Evolutionary conservation across 2,329 filamentous ascomycete species (phyloP), one percentile per base, ranked within the genome.

Genomic region (Sporothrix brasiliensis): DNA sequence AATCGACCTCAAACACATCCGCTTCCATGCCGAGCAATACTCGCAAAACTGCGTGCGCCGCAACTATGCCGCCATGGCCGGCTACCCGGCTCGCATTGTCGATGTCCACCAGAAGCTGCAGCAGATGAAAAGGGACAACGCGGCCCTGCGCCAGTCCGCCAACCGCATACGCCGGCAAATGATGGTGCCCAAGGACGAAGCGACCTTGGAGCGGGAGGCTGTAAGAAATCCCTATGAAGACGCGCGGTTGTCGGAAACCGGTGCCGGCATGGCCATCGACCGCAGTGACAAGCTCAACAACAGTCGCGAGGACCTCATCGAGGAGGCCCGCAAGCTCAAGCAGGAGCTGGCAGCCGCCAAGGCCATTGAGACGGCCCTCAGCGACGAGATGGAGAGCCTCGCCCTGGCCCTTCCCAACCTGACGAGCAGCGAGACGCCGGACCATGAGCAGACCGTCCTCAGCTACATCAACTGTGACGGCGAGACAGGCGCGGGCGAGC

Each of bases 1-100:
- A 61, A 86, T 96, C 74, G 91, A 97, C 81, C 86, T 97, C 78
- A 94, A 92, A 79, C 91, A 95, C 81, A 97, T 99, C 79, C 93
- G 94, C 71, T 87, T 93, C 77, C 92, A 96, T 80, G 88, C 91
- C 19, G 87, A 90, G 16, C 85, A 96, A 19, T 92, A 97, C 83
- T 87, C 91, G 75, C 84, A 90, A 74, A 98, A 96, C 77, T 97
- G 92, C 80, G 79, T 91, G 72, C 90, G 93, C 74, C 89, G 95
- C 75, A 97, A 97, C 79, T 97, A 97, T 81, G 84, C 78, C 71
- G 75, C 79, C 34, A 86, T 87, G 73, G 82, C 85, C 50, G 76
- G 79, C 16, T 84, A 88, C 75, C 87, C 89, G 0, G 78, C 80
- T 10, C 84, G 81, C 69, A 91, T 91, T 75, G 80, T 82, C 68